Base-by-base conservation (phyloP, 306 rosid genomes). In the Cicer cuneatum region DNA sequence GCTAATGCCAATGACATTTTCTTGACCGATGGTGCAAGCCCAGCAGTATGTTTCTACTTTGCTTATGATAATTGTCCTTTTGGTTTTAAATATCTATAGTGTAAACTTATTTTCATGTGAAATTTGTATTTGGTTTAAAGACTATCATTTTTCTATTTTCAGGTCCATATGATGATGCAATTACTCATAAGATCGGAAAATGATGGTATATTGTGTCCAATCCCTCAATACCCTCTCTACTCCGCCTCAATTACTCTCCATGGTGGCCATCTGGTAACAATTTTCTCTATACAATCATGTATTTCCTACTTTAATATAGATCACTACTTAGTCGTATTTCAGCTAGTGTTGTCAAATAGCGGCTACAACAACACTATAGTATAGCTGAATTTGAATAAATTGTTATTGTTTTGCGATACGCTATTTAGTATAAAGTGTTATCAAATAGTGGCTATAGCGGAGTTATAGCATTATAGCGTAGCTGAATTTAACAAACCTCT, bases 11-110 rank as follows among this genome's bases (percentile, higher is more conserved):
- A 86, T 70, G 93, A 89, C 78, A 81, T 90, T 80, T 93, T 89
- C 86, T 80, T 93, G 83, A 90, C 98, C n/a, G 96, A 90, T 67
- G 97, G 98, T 61, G 98, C 98, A 81, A 93, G 96, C 83, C 98
- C 97, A 24, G 97, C 87, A 61, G 96, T 93, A 84, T 71, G 54
- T 67, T 69, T 70, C 71, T 42, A 49, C 38, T 65, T 46, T 8
- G 38, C 61, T 38, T 59, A 10, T 40, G 57, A 15, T 10, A 35
- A 19, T 69, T 69, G 7, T 8, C 15, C 53, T 14, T 83, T 56
- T 59, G 18, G 59, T 48, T 45, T 35, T 62, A 62, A 15, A 43
- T 15, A 7, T 11, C 21, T 13, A 0, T 8, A 6, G 53, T 52
- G 39, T 73, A 52, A 53, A 58, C 8, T 54, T 67, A 11, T 39